Percentiles rank a stretch among this genome's conserved stretches.
Evolutionary conservation across 768 basidiomycete genomes (phyloP).

Genomic region (Fomitopsis serialis): DNA sequence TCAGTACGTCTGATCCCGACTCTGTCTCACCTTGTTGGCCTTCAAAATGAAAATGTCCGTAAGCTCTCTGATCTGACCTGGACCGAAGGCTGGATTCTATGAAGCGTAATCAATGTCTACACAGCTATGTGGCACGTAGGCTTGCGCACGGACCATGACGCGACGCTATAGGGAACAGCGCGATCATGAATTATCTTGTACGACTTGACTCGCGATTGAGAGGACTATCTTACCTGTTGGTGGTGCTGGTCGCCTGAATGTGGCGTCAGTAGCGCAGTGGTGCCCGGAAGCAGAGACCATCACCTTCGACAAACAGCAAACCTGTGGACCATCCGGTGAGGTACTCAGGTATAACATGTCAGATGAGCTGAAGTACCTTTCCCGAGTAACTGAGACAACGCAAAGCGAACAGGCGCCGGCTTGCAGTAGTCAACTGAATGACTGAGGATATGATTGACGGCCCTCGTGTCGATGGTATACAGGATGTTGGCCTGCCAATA

Average conservation of each 20-base stretch:
- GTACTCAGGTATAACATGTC: neutral
- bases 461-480: slow-evolving; percentile 44
- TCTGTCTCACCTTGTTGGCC: slow-evolving; percentile 41
- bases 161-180: neutral
- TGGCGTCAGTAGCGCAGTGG: neutral
- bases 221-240: neutral
- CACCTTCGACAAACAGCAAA: slow-evolving; percentile 39
- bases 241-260: neutral
- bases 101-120: neutral
- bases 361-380: slow-evolving; percentile 17
- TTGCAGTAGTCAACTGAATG: slow-evolving; percentile 55
- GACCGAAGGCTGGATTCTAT: slow-evolving; percentile 65
- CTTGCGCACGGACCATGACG: neutral
- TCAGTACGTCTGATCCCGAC: too few relatives aligned
- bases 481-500: slow-evolving; percentile 2
- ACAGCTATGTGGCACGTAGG: too few relatives aligned
- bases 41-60: slow-evolving; percentile 55
- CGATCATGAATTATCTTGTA: neutral
- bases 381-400: slow-evolving; percentile 37
- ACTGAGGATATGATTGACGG: slow-evolving; percentile 57
- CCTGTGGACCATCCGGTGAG: slow-evolving; percentile 27
- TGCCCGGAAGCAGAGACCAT: neutral
- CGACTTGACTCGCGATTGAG: neutral
- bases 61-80: slow-evolving; percentile 49
- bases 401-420: slow-evolving; percentile 33